Percentiles rank a stretch among this genome's conserved stretches.
Evolutionary conservation across 2,329 filamentous ascomycete species (phyloP).

Genomic region (Metarhizium sp.): DNA sequence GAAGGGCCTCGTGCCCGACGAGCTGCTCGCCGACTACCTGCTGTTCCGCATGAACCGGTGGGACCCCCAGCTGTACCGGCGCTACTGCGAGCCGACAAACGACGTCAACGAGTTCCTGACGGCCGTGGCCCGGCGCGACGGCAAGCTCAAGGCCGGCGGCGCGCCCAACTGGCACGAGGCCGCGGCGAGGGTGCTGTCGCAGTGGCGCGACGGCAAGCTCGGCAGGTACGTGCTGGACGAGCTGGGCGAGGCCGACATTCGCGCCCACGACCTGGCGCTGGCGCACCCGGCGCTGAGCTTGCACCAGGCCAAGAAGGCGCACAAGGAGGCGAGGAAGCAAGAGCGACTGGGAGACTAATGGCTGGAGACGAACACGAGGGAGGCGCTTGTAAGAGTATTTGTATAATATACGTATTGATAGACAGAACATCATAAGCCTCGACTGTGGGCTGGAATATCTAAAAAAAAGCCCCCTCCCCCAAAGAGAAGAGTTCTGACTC

Average conservation of each 20-base stretch:
- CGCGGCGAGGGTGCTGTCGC: conserved; percentile 70
- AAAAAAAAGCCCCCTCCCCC: not conserved
- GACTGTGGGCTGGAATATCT: not conserved
- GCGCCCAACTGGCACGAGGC: conserved; percentile 60
- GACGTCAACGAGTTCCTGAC: conserved; percentile 66
- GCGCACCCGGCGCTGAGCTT: conserved; percentile 47
- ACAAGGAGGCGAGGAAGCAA: conserved; percentile 49
- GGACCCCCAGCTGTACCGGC: conserved; percentile 51
- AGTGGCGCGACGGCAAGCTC: conserved; percentile 69
- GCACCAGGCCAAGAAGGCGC: conserved; percentile 58
- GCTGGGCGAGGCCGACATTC: conserved; percentile 50
- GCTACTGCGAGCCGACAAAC: conserved; percentile 66
- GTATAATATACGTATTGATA: not conserved
- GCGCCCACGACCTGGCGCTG: conserved; percentile 34
- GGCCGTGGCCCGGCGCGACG: conserved; percentile 62
- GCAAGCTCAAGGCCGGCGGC: conserved; percentile 66
- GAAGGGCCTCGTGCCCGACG: conserved; percentile 69
- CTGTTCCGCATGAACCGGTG: conserved; percentile 72
- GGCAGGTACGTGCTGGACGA: conserved; percentile 75
- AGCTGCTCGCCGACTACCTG: conserved; percentile 81
- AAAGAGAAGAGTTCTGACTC: not conserved
- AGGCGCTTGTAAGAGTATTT: not conserved
- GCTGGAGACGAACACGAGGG: not conserved
- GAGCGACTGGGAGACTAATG: conserved; percentile 15
- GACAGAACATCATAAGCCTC: not conserved